These are phyloP conservation scores for Starmerella powellii DNA, from an alignment of 805 yeast genomes.

Conservation along the genomic window DNA sequence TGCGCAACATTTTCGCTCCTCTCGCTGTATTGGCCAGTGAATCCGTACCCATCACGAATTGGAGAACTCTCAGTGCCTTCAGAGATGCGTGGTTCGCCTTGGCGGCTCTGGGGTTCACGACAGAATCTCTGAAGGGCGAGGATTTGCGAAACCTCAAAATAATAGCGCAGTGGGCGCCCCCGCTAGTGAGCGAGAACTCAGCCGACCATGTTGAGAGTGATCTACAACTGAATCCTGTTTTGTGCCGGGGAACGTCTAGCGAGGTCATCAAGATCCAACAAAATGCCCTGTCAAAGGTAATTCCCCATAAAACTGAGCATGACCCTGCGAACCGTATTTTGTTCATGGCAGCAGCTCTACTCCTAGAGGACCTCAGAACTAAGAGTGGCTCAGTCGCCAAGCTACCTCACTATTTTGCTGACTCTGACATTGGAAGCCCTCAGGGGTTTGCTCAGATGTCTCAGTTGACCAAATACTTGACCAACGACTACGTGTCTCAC, in stretches of 20 bases:
- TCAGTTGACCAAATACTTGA: conserved; percentile 47
- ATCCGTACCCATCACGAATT: conserved; percentile 30
- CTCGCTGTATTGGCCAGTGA: conserved; percentile 43
- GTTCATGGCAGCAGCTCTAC: conserved; percentile 72
- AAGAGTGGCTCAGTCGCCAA: conserved; percentile 71
- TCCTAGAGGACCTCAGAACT: conserved; percentile 69
- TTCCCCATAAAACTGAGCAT: background rate
- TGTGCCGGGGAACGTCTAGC: conserved; percentile 64
- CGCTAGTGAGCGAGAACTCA: conserved; percentile 69
- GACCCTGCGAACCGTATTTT: conserved; percentile 40
- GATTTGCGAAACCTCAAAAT: conserved; percentile 41
- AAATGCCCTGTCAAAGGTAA: conserved; percentile 3
- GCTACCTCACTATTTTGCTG: conserved; percentile 68
- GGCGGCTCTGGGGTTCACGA: conserved; percentile 80
- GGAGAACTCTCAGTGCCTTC: conserved; percentile 46
- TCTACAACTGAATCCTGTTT: conserved; percentile 77
- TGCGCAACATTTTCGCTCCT: conserved; percentile 43
- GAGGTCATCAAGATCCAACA: conserved; percentile 30
- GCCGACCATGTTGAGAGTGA: conserved; percentile 83
- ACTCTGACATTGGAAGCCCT: conserved; percentile 60
- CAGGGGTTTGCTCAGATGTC: conserved; percentile 61
- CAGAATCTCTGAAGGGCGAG: conserved; percentile 37
- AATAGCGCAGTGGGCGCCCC: conserved; percentile 80
- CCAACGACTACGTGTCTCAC: conserved; percentile 36
- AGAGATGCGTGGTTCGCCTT: conserved; percentile 90